Base-by-base conservation (phyloP, 345 rosid genomes). In the Rhodamnia rubescens region DNA sequence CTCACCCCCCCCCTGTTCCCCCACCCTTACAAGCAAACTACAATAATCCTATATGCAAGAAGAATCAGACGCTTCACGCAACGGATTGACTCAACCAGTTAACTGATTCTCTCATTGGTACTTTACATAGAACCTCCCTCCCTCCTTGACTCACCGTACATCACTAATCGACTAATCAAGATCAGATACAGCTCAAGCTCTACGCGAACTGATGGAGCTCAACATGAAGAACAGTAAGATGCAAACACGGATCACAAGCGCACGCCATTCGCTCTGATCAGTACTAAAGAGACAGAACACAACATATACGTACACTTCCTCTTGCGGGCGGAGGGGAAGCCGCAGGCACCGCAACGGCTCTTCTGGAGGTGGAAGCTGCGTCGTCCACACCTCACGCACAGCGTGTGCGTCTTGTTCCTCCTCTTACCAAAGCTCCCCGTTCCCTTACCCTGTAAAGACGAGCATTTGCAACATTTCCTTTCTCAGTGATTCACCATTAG, bases 361-460 rank as follows among this genome's bases (percentile, higher is more conserved):
- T 92, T 92, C 87, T 92, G 93, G 53, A 92, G 93, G 85, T 92
- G 93, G 90, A 89, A 92, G 86, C 92, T 90, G 61, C 93, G 92
- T 74, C 93, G 93, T 54, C 93, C 93, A 54, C 93, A 92, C 90
- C 93, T 89, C 54, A 92, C 92, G 78, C 93, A 92, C 61, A 92
- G 91, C 6, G 93, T 92, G 88, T 92, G 93, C 56, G 93, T 92
- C 90, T 92, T 92, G 90, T 92, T 92, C 90, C 93, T 89, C 58
- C 93, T 83, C 91, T 92, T 92, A 57, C 93, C 93, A 75, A 92
- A 92, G 86, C 93, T 92, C 82, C 92, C 93, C 27, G 93, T 92
- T 84, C 93, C 93, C 89, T 92, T 92, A 44, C 93, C 93, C 93
- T 92, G 89, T 29, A 55, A 57, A 16, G 18, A 50, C 49, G 32